Base-by-base conservation (phyloP, 1,284 basidiomycete species). In the Ganoderma meredithae region DNA sequence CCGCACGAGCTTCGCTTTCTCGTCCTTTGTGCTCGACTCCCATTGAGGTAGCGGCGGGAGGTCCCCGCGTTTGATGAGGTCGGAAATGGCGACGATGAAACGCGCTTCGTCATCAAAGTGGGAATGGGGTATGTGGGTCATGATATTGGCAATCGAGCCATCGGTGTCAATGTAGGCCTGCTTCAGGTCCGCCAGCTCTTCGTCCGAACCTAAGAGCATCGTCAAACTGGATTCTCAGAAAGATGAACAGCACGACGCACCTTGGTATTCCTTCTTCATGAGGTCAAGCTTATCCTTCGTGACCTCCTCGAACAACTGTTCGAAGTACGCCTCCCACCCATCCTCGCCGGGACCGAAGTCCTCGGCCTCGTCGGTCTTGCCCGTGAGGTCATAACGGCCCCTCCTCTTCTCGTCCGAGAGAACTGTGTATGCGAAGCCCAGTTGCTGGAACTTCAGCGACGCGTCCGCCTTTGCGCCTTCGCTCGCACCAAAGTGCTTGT, bases 321-420 rank as follows among this genome's bases (percentile, higher is more conserved):
- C 90, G 76, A 98, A 98, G 81, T 98, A 98, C 19, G 92, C 87
- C 73, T 95, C 94, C 96, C 96, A 98, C 5, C 95, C 95, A 68
- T 89, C 92, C 72, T 94, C 94, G 6, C 88, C 94, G n/a, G 86
- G 86, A 19, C 82, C 88, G 61, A 91, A 76, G 60, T 90, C 91
- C n/a, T 91, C 85, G 13, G 86, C 86, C 76, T 97, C 95, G 73
- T 91, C 90, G 4, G 96, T 97, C 72, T 86, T 87, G 15, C 96
- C 96, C 0, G 93, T 96, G 65, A 82, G 82, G 75, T 97, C 95
- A 75, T 97, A 97, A 76, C 89, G 83, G 75, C 88, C 84, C 74
- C 91, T 86, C 72, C 90, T 82, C 76, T 88, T 90, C 70, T 90
- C 90, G 73, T 98, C 95, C 61, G 90, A 86, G 40, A 98, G 84